Percentiles rank a stretch among this genome's conserved stretches.
phyloP scores from a whole-genome alignment of 2,329 filamentous ascomycete genomes.

The Fusarium cicatricum region DNA sequence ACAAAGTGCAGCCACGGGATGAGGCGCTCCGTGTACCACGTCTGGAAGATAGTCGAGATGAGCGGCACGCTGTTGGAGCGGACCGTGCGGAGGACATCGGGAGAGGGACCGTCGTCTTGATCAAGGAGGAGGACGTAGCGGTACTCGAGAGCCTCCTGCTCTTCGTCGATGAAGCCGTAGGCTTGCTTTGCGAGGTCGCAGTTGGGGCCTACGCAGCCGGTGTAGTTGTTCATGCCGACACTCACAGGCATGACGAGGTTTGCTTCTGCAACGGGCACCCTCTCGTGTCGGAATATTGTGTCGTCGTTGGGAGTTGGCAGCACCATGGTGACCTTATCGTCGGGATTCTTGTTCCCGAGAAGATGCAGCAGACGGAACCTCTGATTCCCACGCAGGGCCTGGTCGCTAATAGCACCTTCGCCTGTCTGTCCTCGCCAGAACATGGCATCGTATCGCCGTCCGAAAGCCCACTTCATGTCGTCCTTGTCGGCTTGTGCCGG shows the following conservation, averaged over 20 bases:
- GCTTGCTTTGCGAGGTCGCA: conserved; percentile 43
- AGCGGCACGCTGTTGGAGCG: conserved; percentile 74
- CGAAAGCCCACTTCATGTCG: conserved; percentile 58
- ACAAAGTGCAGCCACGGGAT: conserved; percentile 83
- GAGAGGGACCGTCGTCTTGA: conserved; percentile 71
- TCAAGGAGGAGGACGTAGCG: conserved; percentile 79
- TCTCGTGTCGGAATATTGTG: conserved; percentile 61
- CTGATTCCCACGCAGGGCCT: conserved; percentile 73
- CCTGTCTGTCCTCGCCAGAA: conserved; percentile 80
- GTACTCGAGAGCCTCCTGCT: conserved; percentile 65
- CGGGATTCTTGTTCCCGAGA: conserved; percentile 63
- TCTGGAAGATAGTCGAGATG: conserved; percentile 74
- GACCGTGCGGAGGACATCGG: conserved; percentile 67
- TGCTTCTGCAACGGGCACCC: conserved; percentile 61
- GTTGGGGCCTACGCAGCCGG: conserved; percentile 60
- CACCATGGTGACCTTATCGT: conserved; percentile 62
- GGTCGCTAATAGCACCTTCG: conserved; percentile 58
- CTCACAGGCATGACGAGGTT: conserved; percentile 63
- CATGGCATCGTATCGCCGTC: conserved; percentile 68
- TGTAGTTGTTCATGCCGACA: conserved; percentile 66
- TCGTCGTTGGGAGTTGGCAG: conserved; percentile 54
- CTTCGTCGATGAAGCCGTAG: conserved; percentile 51
- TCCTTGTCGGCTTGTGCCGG: conserved; percentile 53
- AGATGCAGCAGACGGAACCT: conserved; percentile 76
- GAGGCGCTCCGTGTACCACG: conserved; percentile 81